phyloP scores from a whole-genome alignment of 345 rosid genomes.

The Limnanthes douglasii region DNA sequence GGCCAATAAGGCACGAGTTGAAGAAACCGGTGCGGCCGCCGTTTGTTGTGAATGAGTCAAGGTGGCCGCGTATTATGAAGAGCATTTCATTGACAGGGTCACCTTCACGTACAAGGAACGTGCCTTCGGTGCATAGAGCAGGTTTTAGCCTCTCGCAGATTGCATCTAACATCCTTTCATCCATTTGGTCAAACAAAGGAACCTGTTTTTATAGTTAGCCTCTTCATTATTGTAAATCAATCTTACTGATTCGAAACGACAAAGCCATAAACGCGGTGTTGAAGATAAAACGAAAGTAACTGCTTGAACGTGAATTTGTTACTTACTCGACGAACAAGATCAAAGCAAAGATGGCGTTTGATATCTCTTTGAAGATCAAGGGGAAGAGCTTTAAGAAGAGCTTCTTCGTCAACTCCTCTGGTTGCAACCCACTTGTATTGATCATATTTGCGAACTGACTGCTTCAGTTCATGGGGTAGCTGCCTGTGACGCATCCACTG shows the following conservation, averaged over 20 bases:
- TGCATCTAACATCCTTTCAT: slow-evolving; percentile 82
- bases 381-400: slow-evolving; percentile 62
- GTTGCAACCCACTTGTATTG: slow-evolving; percentile 88
- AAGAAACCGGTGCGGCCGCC: slow-evolving; percentile 88
- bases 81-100: slow-evolving; percentile 88
- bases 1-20: slow-evolving; percentile 67
- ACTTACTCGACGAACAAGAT: slow-evolving; percentile 81
- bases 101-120: slow-evolving; percentile 71
- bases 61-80: slow-evolving; percentile 73
- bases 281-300: background rate
- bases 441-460: slow-evolving; percentile 58
- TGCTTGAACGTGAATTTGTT: background rate
- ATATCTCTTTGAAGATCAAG: slow-evolving; percentile 73
- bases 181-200: slow-evolving; percentile 88
- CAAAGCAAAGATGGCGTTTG: slow-evolving; percentile 83
- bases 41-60: slow-evolving; percentile 81
- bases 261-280: background rate
- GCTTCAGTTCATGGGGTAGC: slow-evolving; percentile 52
- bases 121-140: slow-evolving; percentile 57
- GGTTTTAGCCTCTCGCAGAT: slow-evolving; percentile 86
- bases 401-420: slow-evolving; percentile 80
- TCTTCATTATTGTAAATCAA: no score
- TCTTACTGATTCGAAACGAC: background rate
- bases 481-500: slow-evolving; percentile 96
- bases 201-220: slow-evolving; percentile 59